Evolutionary conservation across 1,284 basidiomycete species (phyloP).

Genomic region (Agaricales sp.): DNA sequence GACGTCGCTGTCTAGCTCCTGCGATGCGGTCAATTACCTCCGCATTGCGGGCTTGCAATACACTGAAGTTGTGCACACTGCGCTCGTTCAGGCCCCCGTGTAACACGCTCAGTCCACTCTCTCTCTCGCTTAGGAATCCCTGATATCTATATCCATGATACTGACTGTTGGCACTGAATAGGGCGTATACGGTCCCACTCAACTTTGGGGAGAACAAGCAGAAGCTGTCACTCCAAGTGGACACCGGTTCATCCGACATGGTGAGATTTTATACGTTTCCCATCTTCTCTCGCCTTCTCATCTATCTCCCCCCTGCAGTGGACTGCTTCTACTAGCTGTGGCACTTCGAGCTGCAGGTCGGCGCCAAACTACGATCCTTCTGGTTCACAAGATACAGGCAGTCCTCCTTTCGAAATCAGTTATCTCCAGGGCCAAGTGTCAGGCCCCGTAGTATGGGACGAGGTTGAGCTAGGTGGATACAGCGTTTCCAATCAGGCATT

Average conservation of each 20-base stretch:
- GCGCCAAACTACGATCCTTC: neutral
- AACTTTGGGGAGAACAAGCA: neutral
- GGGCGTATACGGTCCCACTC: neutral
- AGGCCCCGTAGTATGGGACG: conserved; percentile 61
- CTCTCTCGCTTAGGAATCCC: no score
- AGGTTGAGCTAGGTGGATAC: conserved; percentile 42
- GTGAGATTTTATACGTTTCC: no score
- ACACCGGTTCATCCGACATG: neutral
- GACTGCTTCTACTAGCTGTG: neutral
- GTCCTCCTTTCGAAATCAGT: conserved; percentile 29
- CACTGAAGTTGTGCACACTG: no score
- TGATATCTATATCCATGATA: no score
- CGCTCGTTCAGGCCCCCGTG: no score
- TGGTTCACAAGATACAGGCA: neutral
- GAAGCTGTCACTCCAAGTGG: neutral
- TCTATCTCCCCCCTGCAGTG: neutral
- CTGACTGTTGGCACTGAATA: no score
- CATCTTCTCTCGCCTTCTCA: neutral
- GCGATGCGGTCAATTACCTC: no score
- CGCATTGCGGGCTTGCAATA: no score
- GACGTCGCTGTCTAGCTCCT: no score
- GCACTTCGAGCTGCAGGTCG: neutral
- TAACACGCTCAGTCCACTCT: no score
- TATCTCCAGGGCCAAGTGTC: conserved; percentile 48
- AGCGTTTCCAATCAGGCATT: conserved; percentile 50